These are phyloP conservation scores for Ploettnerulaceae sp. DNA, from an alignment of 2,329 filamentous ascomycete genomes.

Conservation along the genomic window DNA sequence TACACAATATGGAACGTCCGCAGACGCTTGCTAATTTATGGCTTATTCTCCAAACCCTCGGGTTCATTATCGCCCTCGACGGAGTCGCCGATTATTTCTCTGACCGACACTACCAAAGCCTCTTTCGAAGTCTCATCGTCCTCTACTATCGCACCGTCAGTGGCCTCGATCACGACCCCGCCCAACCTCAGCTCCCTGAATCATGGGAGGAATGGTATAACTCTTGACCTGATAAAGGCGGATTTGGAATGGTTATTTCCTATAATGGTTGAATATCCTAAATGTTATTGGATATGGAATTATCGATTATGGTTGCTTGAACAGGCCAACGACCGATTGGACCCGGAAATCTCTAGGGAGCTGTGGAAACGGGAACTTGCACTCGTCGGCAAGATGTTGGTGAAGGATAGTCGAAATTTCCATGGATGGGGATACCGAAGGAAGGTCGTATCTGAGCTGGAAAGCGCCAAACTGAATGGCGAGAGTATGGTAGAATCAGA, in stretches of 20 bases:
- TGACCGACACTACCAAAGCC: conserved; percentile 52
- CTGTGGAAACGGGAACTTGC: conserved; percentile 84
- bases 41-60: conserved; percentile 50
- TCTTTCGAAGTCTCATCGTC: conserved; percentile 57
- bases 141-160: conserved; percentile 52
- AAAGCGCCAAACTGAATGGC: conserved; percentile 50
- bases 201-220: conserved; percentile 49
- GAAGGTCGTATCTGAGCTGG: conserved; percentile 69
- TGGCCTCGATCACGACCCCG: conserved; percentile 48
- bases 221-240: conserved; percentile 54
- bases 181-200: conserved; percentile 43
- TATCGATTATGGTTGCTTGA: conserved; percentile 82
- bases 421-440: conserved; percentile 94
- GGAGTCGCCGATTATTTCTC: conserved; percentile 50
- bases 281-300: conserved; percentile 99
- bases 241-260: conserved; percentile 82
- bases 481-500: conserved; percentile 70
- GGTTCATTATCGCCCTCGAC: conserved; percentile 49
- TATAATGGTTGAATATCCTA: conserved; percentile 78
- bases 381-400: conserved; percentile 83
- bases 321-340: conserved; percentile 62
- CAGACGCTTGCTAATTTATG: conserved; percentile 61
- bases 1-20: conserved; percentile 91
- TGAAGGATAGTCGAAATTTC: conserved; percentile 83
- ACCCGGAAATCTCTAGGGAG: conserved; percentile 47